Base-by-base conservation (phyloP, 495 filamentous ascomycete species). In the Cercophora scortea region DNA sequence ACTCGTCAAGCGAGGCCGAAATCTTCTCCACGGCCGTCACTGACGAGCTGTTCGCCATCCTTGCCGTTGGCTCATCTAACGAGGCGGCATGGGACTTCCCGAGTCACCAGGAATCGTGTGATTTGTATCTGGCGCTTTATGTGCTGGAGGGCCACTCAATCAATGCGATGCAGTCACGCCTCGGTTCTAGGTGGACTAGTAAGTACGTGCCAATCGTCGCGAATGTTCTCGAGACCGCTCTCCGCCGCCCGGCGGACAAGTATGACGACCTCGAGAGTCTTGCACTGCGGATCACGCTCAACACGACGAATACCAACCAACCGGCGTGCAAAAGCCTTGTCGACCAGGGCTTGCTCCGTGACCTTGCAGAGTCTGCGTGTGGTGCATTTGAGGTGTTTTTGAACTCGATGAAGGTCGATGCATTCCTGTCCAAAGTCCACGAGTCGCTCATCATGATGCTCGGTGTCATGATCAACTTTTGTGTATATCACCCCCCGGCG, bases 391-490 rank as follows among this genome's bases (percentile, higher is more conserved):
- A 57, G 32, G 56, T 61, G 33, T 72, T 83, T n/a, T 60, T 77
- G 48, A 66, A 63, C 17, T 70, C 69, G 42, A 63, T 69, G 42
- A 61, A 64, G 39, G 64, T 59, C 9, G 67, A 70, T 16, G 46
- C 66, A 7, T 71, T 70, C 49, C 56, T 65, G 16, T 61, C 69
- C 5, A 65, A 66, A 19, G 64, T 70, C 1, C 66, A 91, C 18
- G 86, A 96, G 54, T 76, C 77, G 18, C 77, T 95, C 16, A 83
- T 96, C 46, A 74, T 96, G 51, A 79, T 85, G 42, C 70, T 96
- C 35, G 94, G 90, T 0, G 81, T 86, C 49, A 80, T 95, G 63
- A 95, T 93, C 61, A 98, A 98, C 62, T 77, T 97, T 54, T 83
- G 85, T 15, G 92, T 96, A 60, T 82, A 85, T 57, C 87, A 81